A percentile compares a stretch with the other conserved stretches of the same genome.
Evolutionary conservation across 768 basidiomycete species (phyloP).

Genomic region (Phylloporus arenicola): DNA sequence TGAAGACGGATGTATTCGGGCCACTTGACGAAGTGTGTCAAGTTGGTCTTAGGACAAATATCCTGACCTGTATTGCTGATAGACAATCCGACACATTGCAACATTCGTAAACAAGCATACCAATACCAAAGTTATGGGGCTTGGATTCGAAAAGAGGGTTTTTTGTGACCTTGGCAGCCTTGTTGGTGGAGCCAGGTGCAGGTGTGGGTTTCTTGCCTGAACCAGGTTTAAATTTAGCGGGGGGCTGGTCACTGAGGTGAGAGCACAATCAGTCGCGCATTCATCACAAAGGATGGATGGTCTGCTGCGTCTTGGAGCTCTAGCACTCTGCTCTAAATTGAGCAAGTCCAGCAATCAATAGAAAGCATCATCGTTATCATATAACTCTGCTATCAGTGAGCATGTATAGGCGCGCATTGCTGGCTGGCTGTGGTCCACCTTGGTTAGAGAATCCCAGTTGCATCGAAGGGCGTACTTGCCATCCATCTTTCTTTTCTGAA

Average conservation of each 20-base stretch:
- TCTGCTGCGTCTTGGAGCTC: constrained; percentile 47
- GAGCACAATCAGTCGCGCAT: constrained; percentile 35
- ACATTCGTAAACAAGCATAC: constrained; percentile 39
- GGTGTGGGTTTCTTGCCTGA: constrained; percentile 81
- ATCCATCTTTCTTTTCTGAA: constrained; percentile 41
- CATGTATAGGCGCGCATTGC: constrained; percentile 8
- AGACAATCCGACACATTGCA: neutral
- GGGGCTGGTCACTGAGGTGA: constrained; percentile 93
- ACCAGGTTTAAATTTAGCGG: constrained; percentile 58
- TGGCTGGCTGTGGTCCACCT: constrained; percentile 17
- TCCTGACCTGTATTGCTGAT: constrained; percentile 69
- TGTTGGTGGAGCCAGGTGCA: constrained; percentile 77
- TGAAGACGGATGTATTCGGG: constrained; percentile 98
- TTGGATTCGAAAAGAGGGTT: constrained; percentile 94
- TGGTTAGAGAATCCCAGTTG: constrained; percentile 19
- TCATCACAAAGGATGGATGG: constrained; percentile 21
- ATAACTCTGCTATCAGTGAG: constrained; percentile 35
- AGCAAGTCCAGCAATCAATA: constrained; percentile 38
- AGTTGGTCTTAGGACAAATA: constrained; percentile 81
- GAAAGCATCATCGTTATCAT: constrained; percentile 35
- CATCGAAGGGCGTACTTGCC: constrained; percentile 44
- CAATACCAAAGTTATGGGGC: constrained; percentile 93
- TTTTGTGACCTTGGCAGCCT: constrained; percentile 70
- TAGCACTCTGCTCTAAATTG: constrained; percentile 34
- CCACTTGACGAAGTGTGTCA: constrained; percentile 99